Conservation (phyloP, 2,329 filamentous ascomycete species). For the Calonectria naviculata region DNA sequence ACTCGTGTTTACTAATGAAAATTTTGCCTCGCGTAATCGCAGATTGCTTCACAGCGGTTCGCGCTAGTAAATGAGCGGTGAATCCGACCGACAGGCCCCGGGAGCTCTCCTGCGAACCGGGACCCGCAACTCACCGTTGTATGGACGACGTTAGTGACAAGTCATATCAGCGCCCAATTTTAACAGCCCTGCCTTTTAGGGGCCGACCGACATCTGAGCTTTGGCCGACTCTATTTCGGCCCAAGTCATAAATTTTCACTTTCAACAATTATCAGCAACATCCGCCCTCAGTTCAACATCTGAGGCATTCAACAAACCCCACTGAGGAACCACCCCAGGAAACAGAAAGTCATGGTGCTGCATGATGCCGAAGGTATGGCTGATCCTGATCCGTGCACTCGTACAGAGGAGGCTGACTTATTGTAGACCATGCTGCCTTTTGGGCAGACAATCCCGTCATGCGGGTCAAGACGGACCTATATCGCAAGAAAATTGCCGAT, state of each 20-base stretch:
- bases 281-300: background rate
- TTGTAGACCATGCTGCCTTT: background rate
- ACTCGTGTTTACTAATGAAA: too few species aligned
- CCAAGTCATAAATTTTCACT: background rate
- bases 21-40: too few species aligned
- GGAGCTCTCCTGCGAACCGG: too few species aligned
- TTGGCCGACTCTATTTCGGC: background rate
- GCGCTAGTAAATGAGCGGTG: too few species aligned
- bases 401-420: background rate
- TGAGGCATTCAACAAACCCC: too few species aligned
- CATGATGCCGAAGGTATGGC: background rate
- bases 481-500: background rate
- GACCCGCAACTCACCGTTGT: too few species aligned
- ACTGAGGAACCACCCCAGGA: background rate
- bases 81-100: too few species aligned
- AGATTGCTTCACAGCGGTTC: too few species aligned
- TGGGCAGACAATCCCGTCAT: background rate
- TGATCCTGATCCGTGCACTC: background rate
- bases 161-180: constrained; percentile 2
- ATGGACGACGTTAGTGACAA: too few species aligned
- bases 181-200: background rate
- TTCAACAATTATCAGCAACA: background rate
- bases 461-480: background rate
- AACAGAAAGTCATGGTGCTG: background rate
- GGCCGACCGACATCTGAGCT: background rate